Conservation (phyloP, 176 grass and related monocot species). For the Elaeis guineensis region DNA sequence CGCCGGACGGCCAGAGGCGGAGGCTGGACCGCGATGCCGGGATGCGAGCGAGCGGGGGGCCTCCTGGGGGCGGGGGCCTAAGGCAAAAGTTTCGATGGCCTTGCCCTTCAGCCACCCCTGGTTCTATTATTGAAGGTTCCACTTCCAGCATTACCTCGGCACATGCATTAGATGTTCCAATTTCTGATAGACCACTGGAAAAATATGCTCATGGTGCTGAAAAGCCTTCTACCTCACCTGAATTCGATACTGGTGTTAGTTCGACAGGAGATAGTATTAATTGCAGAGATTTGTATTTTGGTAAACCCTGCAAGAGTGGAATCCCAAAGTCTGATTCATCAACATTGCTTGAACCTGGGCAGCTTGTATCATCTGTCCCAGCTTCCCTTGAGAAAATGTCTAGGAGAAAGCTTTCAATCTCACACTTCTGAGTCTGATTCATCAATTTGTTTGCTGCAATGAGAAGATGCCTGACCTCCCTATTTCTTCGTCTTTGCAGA, state of each 20-base stretch:
- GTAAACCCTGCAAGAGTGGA: background rate
- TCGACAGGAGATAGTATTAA: no score
- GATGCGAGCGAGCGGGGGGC: no score
- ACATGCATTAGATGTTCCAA: conserved; percentile 7
- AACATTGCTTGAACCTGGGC: background rate
- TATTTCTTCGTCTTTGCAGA: background rate
- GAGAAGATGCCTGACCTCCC: background rate
- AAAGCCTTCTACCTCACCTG: no score
- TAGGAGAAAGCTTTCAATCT: background rate
- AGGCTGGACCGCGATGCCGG: no score
- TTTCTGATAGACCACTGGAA: background rate
- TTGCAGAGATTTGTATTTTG: no score
- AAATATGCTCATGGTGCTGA: background rate
- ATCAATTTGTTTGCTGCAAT: background rate
- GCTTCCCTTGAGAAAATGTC: background rate
- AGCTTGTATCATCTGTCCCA: background rate
- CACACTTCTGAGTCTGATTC: background rate
- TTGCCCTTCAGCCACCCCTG: no score
- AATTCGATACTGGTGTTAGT: no score
- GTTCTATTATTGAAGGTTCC: background rate
- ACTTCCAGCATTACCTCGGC: background rate
- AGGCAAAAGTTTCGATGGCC: no score
- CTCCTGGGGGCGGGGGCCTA: no score
- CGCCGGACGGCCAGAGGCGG: no score
- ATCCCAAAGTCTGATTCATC: background rate